Evolutionary conservation across 768 basidiomycete species (phyloP).

Genomic region (Naganishia vaughanmartiniae): DNA sequence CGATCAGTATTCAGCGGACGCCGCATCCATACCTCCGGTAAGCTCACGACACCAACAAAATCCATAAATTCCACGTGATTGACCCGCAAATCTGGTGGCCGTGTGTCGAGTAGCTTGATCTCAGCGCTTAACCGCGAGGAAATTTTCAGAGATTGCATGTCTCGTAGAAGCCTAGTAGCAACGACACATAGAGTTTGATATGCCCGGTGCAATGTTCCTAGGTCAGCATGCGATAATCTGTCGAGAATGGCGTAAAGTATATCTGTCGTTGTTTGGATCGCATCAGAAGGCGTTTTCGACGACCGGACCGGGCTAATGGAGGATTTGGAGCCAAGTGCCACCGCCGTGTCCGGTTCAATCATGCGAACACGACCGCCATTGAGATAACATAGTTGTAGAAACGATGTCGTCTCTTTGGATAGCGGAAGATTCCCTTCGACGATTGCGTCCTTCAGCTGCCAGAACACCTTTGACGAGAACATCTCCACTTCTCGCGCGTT

Average conservation of each 20-base stretch:
- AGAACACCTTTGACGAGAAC: slow-evolving; percentile 13
- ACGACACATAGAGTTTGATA: slow-evolving; percentile 18
- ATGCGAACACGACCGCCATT: slow-evolving; percentile 14
- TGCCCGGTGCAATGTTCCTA: slow-evolving; percentile 9
- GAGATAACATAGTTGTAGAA: slow-evolving; percentile 9
- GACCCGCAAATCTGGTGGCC: background rate
- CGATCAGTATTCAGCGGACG: background rate
- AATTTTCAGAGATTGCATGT: background rate
- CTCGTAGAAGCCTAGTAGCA: background rate
- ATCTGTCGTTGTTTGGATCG: background rate
- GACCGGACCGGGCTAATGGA: background rate
- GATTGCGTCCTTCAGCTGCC: slow-evolving; percentile 21
- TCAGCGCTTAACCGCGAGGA: background rate
- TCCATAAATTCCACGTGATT: slow-evolving; percentile 2
- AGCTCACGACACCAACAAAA: background rate
- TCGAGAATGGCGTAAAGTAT: slow-evolving; percentile 16
- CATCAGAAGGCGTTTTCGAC: background rate
- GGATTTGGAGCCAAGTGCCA: background rate
- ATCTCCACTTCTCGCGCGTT: background rate
- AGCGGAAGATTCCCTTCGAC: background rate
- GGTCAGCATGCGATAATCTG: background rate
- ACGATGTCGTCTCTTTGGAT: background rate
- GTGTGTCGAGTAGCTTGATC: background rate
- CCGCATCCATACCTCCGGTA: background rate
- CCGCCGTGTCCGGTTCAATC: slow-evolving; percentile 10